Evolutionary conservation across 768 basidiomycete species (phyloP).

Genomic region (Psilocybe tampanensis): DNA sequence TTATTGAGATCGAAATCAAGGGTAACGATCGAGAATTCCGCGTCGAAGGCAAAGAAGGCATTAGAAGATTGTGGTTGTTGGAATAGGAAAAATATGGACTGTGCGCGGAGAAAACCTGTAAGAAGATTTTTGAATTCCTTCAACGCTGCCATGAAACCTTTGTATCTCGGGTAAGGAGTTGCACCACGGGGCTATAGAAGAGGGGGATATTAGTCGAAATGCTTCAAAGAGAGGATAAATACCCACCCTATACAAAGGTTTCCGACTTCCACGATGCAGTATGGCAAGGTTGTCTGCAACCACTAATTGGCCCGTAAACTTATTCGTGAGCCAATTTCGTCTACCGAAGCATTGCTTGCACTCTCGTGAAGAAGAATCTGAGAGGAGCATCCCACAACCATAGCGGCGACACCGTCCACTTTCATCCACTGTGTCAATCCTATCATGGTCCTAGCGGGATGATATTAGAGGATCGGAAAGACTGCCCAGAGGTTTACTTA

Average conservation of each 20-base stretch:
- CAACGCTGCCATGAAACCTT: conserved; percentile 28
- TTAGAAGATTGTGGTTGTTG: conserved; percentile 19
- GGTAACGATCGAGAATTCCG: conserved; percentile 52
- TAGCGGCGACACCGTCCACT: conserved; percentile 26
- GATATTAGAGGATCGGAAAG: neutral
- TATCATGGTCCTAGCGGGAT: neutral
- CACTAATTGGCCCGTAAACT: neutral
- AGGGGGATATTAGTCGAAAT: neutral
- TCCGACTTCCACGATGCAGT: neutral
- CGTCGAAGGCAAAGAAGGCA: conserved; percentile 47
- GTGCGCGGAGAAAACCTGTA: conserved; percentile 36
- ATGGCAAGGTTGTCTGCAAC: neutral
- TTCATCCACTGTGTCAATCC: neutral
- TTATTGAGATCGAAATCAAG: conserved; percentile 38
- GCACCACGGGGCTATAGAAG: conserved; percentile 21
- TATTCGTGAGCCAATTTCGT: conserved; percentile 14
- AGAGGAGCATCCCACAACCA: conserved; percentile 24
- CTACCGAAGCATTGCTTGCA: conserved; percentile 33
- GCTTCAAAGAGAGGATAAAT: neutral
- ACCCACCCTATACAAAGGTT: neutral
- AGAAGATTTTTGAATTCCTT: conserved; percentile 22
- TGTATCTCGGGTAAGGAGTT: conserved; percentile 37
- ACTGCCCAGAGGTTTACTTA: neutral
- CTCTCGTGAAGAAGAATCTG: conserved; percentile 12
- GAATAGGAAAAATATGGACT: conserved; percentile 33